Percentiles rank a stretch among this genome's conserved stretches.
Conservation (phyloP, 2,329 filamentous ascomycete species). For the Chrysoporthe deuterocubensis region DNA sequence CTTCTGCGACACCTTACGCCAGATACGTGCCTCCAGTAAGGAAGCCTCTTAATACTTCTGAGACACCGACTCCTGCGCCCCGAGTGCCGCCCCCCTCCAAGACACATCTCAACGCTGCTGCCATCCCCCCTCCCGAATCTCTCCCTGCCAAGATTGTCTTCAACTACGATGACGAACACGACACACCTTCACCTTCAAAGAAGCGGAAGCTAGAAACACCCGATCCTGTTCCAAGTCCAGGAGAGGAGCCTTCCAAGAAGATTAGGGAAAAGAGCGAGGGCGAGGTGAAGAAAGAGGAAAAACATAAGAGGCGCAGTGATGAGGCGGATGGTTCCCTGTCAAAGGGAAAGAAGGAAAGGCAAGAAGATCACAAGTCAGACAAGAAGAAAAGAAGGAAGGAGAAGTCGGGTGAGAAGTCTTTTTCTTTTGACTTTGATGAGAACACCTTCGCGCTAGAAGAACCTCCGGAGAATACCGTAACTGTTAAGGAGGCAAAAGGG, state of each 20-base stretch:
- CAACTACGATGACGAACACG: slow-evolving; percentile 31
- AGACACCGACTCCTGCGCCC: background rate
- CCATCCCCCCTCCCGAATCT: slow-evolving; percentile 22
- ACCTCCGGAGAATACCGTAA: background rate
- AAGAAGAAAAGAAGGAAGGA: slow-evolving; percentile 61
- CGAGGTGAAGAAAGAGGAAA: slow-evolving; percentile 35
- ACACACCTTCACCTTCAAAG: slow-evolving; percentile 24
- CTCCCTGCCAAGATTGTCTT: slow-evolving; percentile 32
- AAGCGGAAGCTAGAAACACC: slow-evolving; percentile 26
- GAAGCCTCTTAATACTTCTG: background rate
- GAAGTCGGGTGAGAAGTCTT: slow-evolving; percentile 47
- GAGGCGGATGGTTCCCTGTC: slow-evolving; percentile 32
- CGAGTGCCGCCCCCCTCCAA: slow-evolving; percentile 15
- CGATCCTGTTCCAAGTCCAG: slow-evolving; percentile 8
- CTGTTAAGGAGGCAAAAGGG: background rate
- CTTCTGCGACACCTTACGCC: slow-evolving; percentile 29
- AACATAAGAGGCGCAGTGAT: slow-evolving; percentile 39
- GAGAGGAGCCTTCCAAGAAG: slow-evolving; percentile 24
- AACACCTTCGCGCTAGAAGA: background rate
- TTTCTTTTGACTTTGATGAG: slow-evolving; percentile 25
- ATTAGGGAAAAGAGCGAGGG: background rate
- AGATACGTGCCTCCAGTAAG: slow-evolving; percentile 29
- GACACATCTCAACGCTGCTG: slow-evolving; percentile 27
- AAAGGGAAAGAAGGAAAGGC: slow-evolving; percentile 36
- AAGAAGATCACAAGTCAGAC: slow-evolving; percentile 40